Evolutionary conservation across 1,284 basidiomycete genomes (phyloP).

Genomic region (Ustilago shanxiensis): DNA sequence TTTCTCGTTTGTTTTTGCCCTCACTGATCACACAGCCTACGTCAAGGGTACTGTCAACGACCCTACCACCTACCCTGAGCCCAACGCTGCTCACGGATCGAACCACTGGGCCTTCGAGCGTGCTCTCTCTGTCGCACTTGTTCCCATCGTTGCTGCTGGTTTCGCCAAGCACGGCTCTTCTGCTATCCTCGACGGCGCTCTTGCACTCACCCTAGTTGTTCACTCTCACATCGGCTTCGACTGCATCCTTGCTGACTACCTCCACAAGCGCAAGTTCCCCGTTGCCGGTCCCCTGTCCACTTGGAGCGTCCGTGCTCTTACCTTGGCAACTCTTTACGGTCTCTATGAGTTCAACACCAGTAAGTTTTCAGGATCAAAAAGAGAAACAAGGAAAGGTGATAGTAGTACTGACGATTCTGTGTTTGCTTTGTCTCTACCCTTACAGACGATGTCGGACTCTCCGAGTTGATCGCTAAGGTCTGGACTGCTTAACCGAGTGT

Average conservation of each 20-base stretch:
- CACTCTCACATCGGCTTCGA: conserved; percentile 88
- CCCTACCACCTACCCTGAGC: conserved; percentile 86
- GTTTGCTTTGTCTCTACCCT: neutral
- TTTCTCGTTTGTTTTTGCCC: neutral
- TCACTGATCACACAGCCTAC: conserved; percentile 78
- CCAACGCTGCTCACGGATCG: conserved; percentile 81
- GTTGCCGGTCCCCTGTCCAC: conserved; percentile 77
- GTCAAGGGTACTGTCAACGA: conserved; percentile 96
- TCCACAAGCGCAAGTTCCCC: conserved; percentile 92
- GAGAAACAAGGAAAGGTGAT: neutral
- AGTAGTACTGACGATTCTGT: conserved; percentile 18
- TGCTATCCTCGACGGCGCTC: conserved; percentile 80
- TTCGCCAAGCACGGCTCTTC: conserved; percentile 68
- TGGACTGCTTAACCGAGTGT: conserved; percentile 75
- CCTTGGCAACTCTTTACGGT: conserved; percentile 87
- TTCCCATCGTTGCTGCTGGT: conserved; percentile 77
- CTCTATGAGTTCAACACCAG: conserved; percentile 76
- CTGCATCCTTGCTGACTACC: conserved; percentile 78
- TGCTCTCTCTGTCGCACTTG: conserved; percentile 84
- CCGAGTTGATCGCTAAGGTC: conserved; percentile 78
- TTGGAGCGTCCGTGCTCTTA: conserved; percentile 84
- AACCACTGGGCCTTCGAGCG: conserved; percentile 99
- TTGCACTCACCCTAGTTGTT: conserved; percentile 87
- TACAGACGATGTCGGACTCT: conserved; percentile 84
- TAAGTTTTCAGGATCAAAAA: conserved; percentile 27